Base-by-base conservation (phyloP, 2,329 filamentous ascomycete species). In the Xylaria sp. region DNA sequence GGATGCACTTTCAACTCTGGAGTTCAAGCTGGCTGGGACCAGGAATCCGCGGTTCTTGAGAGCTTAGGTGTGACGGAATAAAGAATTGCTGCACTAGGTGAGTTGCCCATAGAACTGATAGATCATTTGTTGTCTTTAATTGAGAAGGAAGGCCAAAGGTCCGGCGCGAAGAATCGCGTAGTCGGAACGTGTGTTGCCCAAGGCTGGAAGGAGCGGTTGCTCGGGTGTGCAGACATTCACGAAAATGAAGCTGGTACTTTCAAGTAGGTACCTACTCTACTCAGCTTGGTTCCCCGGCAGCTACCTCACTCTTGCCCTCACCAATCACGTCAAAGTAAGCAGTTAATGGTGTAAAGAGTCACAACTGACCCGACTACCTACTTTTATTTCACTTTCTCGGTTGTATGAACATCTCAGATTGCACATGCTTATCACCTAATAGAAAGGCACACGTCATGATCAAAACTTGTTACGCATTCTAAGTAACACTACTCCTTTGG, bases 181-280 rank as follows among this genome's bases (percentile, higher is more conserved):
- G 20, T 63, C 5, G 20, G 48, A 17, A 44, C 48, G 17, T 23
- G 28, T 48, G 40, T 31, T 26, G 15, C n/a, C 17, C 2, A 53
- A 23, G 36, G 13, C 38, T 3, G 46, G 62, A 59, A 56, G 44
- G 59, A 48, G 28, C 49, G 49, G 31, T 48, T 48, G 36, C 59
- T 46, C 48, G 46, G 26, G 33, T 54, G 48, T 51, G 38, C 59
- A 60, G 28, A 53, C 2, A 23, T 33, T 48, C 31, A 26, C n/a
- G 7, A 15, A 17, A 44, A 44, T 5, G 28, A 17, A 33, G n/a
- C 40, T 40, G 20, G 46, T 51, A 20, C 28, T 40, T 63, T 51
- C 23, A 36, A 4, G 51, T 20, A 23, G 23, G 23, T 23, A 23
- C 23, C 20, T n/a, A n/a, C n/a, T 13, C 17, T 33, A 33, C n/a